Base-by-base conservation (phyloP, 371 early-diverging fungal species). In the Entomophthora muscae region DNA sequence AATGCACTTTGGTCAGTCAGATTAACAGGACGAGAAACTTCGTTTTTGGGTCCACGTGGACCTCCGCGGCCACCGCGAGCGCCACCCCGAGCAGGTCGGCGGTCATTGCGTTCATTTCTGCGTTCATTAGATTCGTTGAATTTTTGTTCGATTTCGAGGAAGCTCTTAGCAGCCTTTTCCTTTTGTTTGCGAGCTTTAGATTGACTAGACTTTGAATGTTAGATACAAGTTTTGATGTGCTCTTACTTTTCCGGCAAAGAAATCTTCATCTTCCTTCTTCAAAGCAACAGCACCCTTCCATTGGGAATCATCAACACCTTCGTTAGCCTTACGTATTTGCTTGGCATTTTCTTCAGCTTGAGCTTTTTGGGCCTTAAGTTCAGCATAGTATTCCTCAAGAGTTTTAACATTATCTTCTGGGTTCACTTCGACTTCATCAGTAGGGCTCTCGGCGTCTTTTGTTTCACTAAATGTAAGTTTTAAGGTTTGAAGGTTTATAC, bases 251-350 rank as follows among this genome's bases (percentile, higher is more conserved):
- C 76, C 74, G 67, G 74, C 71, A 65, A 77, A 76, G 72, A 81
- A 76, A 63, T 69, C 81, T 62, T 80, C 73, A 13, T 86, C 89
- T 17, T 72, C 77, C 68, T 83, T 80, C 66, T 78, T 70, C 60
- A 89, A 78, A 56, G 80, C 78, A 69, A 79, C 78, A 63, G 83
- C 74, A 70, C 81, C 79, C 78, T 85, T 85, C 86, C 87, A 90
- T 72, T 89, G 75, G 62, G 76, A 63, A 23, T 84, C 84, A 61
- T 88, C 90, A 52, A 73, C 71, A 31, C 89, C 90, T 68, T 89
- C 87, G 76, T 89, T 89, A 67, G 90, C 83, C 72, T 82, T 79
- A 68, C 92, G 84, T 55, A 75, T 73, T 63, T 79, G 77, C 12
- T 82, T 83, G 32, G 80, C 78, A n/a, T 72, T 67, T 33, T 71